These are phyloP conservation scores for Globisporangium spinosum DNA, from an alignment of 352 stramenopile genomes.

Conservation along the genomic window DNA sequence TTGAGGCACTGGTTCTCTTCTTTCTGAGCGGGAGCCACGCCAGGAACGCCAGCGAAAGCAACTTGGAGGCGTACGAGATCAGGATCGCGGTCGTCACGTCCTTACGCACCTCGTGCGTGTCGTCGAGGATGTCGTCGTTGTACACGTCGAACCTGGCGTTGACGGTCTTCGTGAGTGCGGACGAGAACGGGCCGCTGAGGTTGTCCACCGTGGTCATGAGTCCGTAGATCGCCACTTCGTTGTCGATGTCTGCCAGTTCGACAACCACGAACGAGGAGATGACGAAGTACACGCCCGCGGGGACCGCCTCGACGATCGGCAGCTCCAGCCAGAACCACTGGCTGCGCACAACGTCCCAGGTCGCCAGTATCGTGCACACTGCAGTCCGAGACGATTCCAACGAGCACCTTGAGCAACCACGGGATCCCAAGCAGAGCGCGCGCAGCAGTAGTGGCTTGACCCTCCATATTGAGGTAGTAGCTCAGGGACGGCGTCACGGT, in stretches of 20 bases:
- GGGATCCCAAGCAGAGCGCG: slow-evolving; percentile 40
- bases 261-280: neutral
- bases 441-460: slow-evolving; percentile 38
- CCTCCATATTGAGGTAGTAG: slow-evolving; percentile 56
- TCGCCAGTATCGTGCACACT: slow-evolving; percentile 1
- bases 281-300: neutral
- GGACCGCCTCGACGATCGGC: neutral
- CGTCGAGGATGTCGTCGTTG: neutral
- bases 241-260: neutral
- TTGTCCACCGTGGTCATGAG: neutral
- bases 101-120: neutral
- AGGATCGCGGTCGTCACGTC: neutral
- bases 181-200: neutral
- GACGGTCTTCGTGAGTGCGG: neutral
- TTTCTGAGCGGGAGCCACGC: neutral
- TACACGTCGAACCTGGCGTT: neutral
- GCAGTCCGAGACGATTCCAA: slow-evolving; percentile 57
- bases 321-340: neutral
- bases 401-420: slow-evolving; percentile 68
- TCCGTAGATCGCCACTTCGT: neutral
- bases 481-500: slow-evolving; percentile 53
- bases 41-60: neutral
- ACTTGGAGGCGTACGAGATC: neutral
- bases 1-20: neutral
- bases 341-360: neutral